Evolutionary conservation across 2,329 filamentous ascomycete species (phyloP), one percentile per base, ranked within the genome.

Genomic region (Xylaria sp.): DNA sequence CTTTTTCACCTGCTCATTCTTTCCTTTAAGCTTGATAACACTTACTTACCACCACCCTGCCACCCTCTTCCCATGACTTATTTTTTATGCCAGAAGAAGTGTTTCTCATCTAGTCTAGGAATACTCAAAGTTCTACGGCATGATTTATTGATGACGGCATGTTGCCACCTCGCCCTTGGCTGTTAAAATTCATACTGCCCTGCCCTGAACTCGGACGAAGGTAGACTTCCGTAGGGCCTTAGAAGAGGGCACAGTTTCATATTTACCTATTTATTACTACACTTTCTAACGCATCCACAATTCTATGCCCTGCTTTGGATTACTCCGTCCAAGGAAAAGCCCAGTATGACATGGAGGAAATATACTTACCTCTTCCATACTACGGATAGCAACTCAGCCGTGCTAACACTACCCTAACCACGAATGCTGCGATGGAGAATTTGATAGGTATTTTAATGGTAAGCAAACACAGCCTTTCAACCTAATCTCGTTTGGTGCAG

Each of bases 1-100:
- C 40, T 73, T 69, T 63, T 29, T 29, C 16, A 29, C 13, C 5
- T 18, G 16, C 50, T 8, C 25, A 0, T 18, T 27, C 25, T 16
- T 13, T 29, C 6, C 5, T 29, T 16, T 51, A 12, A 16, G 13
- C 37, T 35, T 10, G 32, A 35, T 4, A 35, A 10, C 37, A n/a
- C 48, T 5, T n/a, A n/a, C n/a, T n/a, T 0, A 8, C 16, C 9
- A 0, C 44, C n/a, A 0, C 1, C 3, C 44, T n/a, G 3, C 10
- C 8, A n/a, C 18, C 16, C 25, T n/a, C 29, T 50, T 50, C 6
- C 23, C 16, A 2, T 18, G 4, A 50, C 10, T 16, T 32, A 3
- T 3, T 29, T 29, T 32, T 18, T 8, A 18, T 53, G 44, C 8
- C 2, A 44, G 44, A 23, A 44, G 44, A 23, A 47, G 10, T 23